These are phyloP conservation scores for Neospermospora avenae DNA, from an alignment of 2,329 filamentous ascomycete genomes.

Conservation along the genomic window DNA sequence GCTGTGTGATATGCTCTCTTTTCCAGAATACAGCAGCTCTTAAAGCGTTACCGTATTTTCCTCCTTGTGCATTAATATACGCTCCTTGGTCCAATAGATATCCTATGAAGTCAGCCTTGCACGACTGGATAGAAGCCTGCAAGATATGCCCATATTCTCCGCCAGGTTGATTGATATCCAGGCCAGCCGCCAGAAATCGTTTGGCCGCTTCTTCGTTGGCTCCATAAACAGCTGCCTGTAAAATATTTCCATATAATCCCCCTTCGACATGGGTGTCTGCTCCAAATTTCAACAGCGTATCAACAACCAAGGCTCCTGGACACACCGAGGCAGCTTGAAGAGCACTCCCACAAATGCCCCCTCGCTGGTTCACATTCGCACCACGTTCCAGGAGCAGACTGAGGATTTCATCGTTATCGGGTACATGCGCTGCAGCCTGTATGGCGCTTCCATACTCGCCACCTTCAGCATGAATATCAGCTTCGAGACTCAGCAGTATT, in stretches of 20 bases:
- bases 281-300: not conserved
- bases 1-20: slow-evolving; percentile 7
- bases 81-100: slow-evolving; percentile 15
- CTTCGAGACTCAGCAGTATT: slow-evolving; percentile 4
- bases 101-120: not conserved
- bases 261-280: slow-evolving; percentile 9
- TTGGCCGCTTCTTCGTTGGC: slow-evolving; percentile 4
- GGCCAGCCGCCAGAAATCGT: slow-evolving; percentile 5
- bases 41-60: slow-evolving; percentile 13
- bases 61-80: slow-evolving; percentile 13
- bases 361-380: not conserved
- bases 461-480: not conserved
- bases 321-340: too few species aligned
- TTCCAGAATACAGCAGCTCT: slow-evolving; percentile 15
- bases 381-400: slow-evolving; percentile 2
- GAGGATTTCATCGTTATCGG: too few species aligned
- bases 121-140: slow-evolving; percentile 6
- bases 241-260: slow-evolving; percentile 13
- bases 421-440: not conserved
- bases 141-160: slow-evolving; percentile 13
- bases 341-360: not conserved
- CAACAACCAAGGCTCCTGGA: not conserved
- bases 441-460: not conserved
- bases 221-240: slow-evolving; percentile 11
- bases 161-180: slow-evolving; percentile 17